A percentile compares a stretch with the other conserved stretches of the same genome.
These are phyloP conservation scores for Colletotrichum destructivum DNA, from an alignment of 2,329 filamentous ascomycete species.

Conservation along the genomic window DNA sequence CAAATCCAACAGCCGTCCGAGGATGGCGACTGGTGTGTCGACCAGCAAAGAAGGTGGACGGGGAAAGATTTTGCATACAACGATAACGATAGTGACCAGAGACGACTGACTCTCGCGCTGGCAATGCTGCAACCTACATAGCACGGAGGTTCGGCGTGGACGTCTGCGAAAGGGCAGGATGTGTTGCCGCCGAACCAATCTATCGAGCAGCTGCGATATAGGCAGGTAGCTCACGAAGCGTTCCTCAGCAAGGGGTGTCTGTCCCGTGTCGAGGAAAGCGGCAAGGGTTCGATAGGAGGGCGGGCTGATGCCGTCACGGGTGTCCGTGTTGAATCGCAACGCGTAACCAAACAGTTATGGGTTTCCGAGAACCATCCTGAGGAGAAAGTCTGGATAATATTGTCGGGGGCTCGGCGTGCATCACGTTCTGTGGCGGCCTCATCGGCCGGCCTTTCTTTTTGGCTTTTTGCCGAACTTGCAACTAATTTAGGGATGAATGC, in stretches of 20 bases:
- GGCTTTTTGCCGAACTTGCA: neutral
- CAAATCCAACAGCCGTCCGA: neutral
- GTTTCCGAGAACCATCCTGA: neutral
- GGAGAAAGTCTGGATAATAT: neutral
- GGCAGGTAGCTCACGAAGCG: neutral
- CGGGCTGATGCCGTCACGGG: neutral
- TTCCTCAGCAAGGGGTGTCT: neutral
- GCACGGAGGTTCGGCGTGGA: neutral
- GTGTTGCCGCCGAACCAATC: neutral
- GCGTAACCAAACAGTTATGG: neutral
- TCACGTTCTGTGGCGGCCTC: neutral
- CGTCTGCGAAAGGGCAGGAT: constrained; percentile 6
- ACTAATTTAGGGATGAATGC: neutral
- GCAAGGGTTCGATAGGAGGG: constrained; percentile 1
- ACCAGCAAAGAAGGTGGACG: constrained; percentile 17
- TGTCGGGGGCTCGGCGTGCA: too few relatives aligned
- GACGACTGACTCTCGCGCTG: neutral
- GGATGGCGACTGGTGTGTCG: neutral
- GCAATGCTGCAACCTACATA: neutral
- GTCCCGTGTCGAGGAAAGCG: neutral
- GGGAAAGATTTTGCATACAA: constrained; percentile 7
- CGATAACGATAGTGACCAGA: neutral
- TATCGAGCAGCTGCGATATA: neutral
- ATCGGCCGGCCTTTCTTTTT: neutral
- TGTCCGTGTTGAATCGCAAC: neutral